These are phyloP conservation scores for Geranomyces michiganensis DNA, from an alignment of 192 early-diverging fungal species.

Conservation along the genomic window DNA sequence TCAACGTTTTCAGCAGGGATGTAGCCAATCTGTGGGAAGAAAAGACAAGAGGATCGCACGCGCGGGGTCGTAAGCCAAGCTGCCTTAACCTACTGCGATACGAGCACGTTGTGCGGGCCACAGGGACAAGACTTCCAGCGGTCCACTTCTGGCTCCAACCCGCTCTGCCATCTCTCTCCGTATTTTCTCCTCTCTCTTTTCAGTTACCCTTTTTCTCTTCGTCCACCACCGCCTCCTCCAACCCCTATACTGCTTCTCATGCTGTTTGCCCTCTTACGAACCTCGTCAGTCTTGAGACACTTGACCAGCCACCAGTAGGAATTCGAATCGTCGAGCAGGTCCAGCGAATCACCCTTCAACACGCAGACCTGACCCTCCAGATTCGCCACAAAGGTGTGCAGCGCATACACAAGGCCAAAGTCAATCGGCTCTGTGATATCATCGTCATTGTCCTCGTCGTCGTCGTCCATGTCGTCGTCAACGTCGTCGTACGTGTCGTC, in stretches of 20 bases:
- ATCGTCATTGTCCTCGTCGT: constrained; percentile 24
- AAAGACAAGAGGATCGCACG: too few species aligned
- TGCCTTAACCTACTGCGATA: too few species aligned
- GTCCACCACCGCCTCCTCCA: not conserved
- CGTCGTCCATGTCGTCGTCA: not conserved
- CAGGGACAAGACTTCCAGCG: too few species aligned
- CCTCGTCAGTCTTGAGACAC: constrained; percentile 66
- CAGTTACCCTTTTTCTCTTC: constrained; percentile 15
- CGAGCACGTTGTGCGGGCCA: too few species aligned
- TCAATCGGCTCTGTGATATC: constrained; percentile 60
- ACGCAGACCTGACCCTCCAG: constrained; percentile 86
- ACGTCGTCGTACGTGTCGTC: not conserved
- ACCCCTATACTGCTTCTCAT: not conserved
- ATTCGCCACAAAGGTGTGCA: constrained; percentile 83
- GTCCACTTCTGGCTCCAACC: too few species aligned
- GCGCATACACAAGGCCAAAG: constrained; percentile 77
- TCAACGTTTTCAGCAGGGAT: constrained; percentile 90
- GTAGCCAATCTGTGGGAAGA: constrained; percentile 70
- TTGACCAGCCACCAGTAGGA: constrained; percentile 77
- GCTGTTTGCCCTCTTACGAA: too few species aligned
- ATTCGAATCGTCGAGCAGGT: constrained; percentile 80
- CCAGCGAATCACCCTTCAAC: constrained; percentile 74
- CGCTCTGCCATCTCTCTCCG: too few species aligned
- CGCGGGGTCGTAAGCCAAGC: too few species aligned
- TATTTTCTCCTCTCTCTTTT: too few species aligned